A percentile compares a stretch with the other conserved stretches of the same genome.
Evolutionary conservation across 192 early-diverging fungal species (phyloP).

Genomic region (Mortierella claussenii): DNA sequence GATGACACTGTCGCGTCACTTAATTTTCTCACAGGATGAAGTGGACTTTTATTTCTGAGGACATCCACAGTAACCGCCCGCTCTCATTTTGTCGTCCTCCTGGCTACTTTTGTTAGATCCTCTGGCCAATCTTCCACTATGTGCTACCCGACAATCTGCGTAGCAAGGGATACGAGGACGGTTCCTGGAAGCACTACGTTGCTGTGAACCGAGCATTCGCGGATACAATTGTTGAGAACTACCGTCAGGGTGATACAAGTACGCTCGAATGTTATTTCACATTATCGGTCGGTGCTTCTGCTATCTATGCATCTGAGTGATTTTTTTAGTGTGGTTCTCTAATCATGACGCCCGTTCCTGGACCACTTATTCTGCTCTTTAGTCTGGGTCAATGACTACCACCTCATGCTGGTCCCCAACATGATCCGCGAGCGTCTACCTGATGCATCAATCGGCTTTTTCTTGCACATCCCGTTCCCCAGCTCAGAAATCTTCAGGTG

Average conservation of each 20-base stretch:
- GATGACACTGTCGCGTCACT: constrained; percentile 12
- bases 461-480: constrained; percentile 97
- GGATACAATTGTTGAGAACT: constrained; percentile 77
- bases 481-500: constrained; percentile 95
- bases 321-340: no score
- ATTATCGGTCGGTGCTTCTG: constrained; percentile 2
- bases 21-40: neutral
- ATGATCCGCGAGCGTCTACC: constrained; percentile 89
- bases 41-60: no score
- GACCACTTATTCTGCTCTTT: constrained; percentile 1
- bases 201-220: constrained; percentile 90
- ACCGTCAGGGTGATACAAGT: constrained; percentile 89
- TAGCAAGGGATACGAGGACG: constrained; percentile 79
- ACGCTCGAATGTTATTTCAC: constrained; percentile 25
- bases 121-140: constrained; percentile 99
- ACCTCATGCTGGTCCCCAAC: constrained; percentile 91
- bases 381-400: constrained; percentile 99
- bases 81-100: constrained; percentile 1
- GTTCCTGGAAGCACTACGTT: constrained; percentile 84
- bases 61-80: constrained; percentile 4
- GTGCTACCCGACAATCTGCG: constrained; percentile 90
- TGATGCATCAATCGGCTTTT: constrained; percentile 92
- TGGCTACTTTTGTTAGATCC: constrained; percentile 71
- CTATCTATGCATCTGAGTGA: no score
- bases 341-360: no score